Base-by-base conservation (phyloP, 805 yeast genomes). In the Metschnikowia chrysomelidarum region DNA sequence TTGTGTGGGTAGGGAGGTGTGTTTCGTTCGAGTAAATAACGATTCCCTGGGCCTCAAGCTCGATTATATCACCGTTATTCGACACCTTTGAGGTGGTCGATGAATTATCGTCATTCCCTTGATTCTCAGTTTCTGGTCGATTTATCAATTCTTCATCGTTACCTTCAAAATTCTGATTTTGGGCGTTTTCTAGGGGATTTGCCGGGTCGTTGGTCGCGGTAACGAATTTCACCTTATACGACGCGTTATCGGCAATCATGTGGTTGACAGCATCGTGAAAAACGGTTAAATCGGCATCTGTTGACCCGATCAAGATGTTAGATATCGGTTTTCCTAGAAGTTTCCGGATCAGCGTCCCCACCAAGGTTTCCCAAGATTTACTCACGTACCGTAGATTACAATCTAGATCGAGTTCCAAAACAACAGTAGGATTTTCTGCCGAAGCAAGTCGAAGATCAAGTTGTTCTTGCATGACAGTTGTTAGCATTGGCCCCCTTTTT, bases 31-130 rank as follows among this genome's bases (percentile, higher is more conserved):
- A 84, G 44, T 78, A 83, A 7, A 93, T 81, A 14, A 91, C 58
- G 7, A 93, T 82, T 3, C 98, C 98, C 53, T 91, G 97, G 0
- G 96, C 98, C 57, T 91, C 98, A 24, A 89, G 64, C 46, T 86
- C 91, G 7, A 81, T 74, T 11, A 74, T 62, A 7, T 73, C 77
- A 5, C 82, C 83, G 49, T 79, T 78, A 13, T 80, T 78, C 2
- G 66, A 64, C 7, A 64, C 46, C 32, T 64, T 64, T 2, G 70
- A 59, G 40, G 31, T 19, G 4, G 20, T 25, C 4, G 47, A 40
- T 5, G 38, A 27, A 16, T 7, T 15, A 17, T 30, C 33, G 10
- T 22, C 27, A 12, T 6, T 7, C 17, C 13, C 8, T 5, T n/a
- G n/a, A n/a, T n/a, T 8, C n/a, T 14, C 11, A 15, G 21, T 7